A percentile compares a stretch with the other conserved stretches of the same genome.
phyloP scores from a whole-genome alignment of 192 early-diverging fungal genomes.

The Mortierella claussenii region DNA sequence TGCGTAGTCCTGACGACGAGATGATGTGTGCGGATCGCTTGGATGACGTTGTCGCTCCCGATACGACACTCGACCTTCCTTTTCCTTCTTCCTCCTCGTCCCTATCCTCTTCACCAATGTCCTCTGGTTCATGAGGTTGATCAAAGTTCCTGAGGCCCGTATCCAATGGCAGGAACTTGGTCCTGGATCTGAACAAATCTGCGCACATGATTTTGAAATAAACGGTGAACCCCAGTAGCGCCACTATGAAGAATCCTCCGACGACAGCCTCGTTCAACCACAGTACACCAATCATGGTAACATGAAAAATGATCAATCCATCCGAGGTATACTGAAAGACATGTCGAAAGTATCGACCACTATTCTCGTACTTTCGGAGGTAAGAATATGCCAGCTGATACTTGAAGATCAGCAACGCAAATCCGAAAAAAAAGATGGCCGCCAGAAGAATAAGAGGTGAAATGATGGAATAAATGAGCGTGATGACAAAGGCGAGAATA shows the following conservation, averaged over 20 bases:
- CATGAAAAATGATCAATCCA: slow-evolving; percentile 66
- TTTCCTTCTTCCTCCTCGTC: too few species aligned
- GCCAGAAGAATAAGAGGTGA: slow-evolving; percentile 68
- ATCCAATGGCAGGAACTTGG: slow-evolving; percentile 57
- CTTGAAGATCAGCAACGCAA: slow-evolving; percentile 65
- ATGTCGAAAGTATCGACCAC: slow-evolving; percentile 62
- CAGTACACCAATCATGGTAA: slow-evolving; percentile 66
- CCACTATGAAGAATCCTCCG: slow-evolving; percentile 52
- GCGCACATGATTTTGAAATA: slow-evolving; percentile 59
- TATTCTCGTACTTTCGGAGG: slow-evolving; percentile 65
- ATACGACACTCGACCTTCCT: too few species aligned
- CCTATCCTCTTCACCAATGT: not conserved
- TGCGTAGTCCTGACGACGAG: too few species aligned
- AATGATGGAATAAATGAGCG: slow-evolving; percentile 68
- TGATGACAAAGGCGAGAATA: slow-evolving; percentile 70
- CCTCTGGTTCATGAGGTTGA: slow-evolving; percentile 5
- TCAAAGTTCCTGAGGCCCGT: slow-evolving; percentile 33
- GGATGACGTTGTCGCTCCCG: too few species aligned
- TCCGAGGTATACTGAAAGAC: slow-evolving; percentile 66
- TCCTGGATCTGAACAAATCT: slow-evolving; percentile 55
- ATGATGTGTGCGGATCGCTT: too few species aligned
- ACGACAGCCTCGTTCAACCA: slow-evolving; percentile 60
- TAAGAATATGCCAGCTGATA: slow-evolving; percentile 73
- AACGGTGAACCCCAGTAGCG: slow-evolving; percentile 56
- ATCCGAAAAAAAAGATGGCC: slow-evolving; percentile 61